Base-by-base conservation (phyloP, 2,329 filamentous ascomycete species). In the Botrytis medusae region DNA sequence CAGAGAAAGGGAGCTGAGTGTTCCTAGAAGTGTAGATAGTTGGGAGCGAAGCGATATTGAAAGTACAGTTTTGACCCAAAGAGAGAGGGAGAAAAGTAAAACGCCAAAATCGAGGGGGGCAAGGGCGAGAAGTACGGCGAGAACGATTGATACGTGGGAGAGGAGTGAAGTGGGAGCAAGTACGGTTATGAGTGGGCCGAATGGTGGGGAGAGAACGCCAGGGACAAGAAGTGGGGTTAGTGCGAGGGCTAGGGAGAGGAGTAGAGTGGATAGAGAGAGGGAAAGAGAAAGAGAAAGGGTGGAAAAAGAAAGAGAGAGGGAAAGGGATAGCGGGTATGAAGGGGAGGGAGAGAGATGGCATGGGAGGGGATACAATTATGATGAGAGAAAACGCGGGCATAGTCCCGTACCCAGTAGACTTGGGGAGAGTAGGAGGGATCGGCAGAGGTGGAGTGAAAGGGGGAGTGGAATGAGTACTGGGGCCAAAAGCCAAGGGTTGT, bases 321-420 rank as follows among this genome's bases (percentile, higher is more conserved):
- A 67, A 32, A 67, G 44, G 46, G 63, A 67, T 67, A 67, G 63
- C 54, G 63, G 63, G 14, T 67, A 67, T 37, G 60, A 60, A 40
- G 68, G 46, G 14, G 63, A 67, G 9, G 32, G 44, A 2, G 18
- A 71, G 12, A 54, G 48, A 40, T 61, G 40, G 46, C 42, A 57
- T 72, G 73, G 69, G 16, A 51, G 74, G 60, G 29, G 37, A 12
- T 72, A 69, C 74, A 64, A 65, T 44, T 72, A 71, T 46, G 63
- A 71, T 57, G 67, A 64, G 48, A 68, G 63, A 25, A 32, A 71
- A 25, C 32, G 67, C 12, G 62, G 46, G 1, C 62, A 68, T 68
- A 72, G 70, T 46, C 71, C 71, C 14, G 65, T 68, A 4, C 71
- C 71, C 10, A 68, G 62, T 32, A 29, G 62, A 34, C 34, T 65